phyloP scores from a whole-genome alignment of 495 filamentous ascomycete species.

The Penicillium waksmanii region DNA sequence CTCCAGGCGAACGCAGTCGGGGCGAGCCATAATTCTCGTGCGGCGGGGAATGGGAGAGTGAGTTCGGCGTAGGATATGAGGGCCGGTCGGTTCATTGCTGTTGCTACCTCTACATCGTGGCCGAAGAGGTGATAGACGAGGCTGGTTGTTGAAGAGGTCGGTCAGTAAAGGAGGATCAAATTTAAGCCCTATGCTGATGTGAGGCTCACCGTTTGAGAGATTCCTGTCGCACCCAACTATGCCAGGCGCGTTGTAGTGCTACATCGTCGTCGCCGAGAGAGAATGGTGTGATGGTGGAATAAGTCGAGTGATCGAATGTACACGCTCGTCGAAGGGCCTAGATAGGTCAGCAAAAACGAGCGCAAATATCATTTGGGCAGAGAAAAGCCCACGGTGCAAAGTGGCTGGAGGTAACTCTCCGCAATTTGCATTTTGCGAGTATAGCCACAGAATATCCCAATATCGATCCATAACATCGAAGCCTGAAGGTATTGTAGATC shows the following conservation, averaged over 20 bases:
- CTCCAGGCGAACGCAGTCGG: constrained; percentile 57
- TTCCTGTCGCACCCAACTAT: constrained; percentile 51
- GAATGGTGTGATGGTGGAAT: constrained; percentile 41
- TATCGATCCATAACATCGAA: constrained; percentile 55
- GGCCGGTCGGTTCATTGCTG: constrained; percentile 51
- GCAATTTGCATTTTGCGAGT: constrained; percentile 67
- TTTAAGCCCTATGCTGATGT: not conserved
- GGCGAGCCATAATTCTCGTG: constrained; percentile 58
- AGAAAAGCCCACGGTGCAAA: constrained; percentile 42
- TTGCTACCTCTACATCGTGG: constrained; percentile 58
- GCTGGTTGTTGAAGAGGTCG: constrained; percentile 20
- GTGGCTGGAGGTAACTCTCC: constrained; percentile 55
- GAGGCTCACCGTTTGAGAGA: constrained; percentile 41
- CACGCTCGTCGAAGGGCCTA: constrained; percentile 26
- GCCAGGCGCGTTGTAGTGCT: constrained; percentile 56
- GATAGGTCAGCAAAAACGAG: not conserved
- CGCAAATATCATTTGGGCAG: not conserved
- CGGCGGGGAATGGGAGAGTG: constrained; percentile 56
- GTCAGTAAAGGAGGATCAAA: not conserved
- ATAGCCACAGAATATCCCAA: constrained; percentile 64
- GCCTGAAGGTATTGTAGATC: constrained; percentile 59
- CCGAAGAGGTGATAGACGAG: constrained; percentile 59
- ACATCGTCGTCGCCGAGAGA: constrained; percentile 44
- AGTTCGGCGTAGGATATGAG: constrained; percentile 64
- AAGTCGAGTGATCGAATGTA: constrained; percentile 47